These are phyloP conservation scores for Chalaropsis thielavioides DNA, from an alignment of 2,329 filamentous ascomycete genomes.

Conservation along the genomic window DNA sequence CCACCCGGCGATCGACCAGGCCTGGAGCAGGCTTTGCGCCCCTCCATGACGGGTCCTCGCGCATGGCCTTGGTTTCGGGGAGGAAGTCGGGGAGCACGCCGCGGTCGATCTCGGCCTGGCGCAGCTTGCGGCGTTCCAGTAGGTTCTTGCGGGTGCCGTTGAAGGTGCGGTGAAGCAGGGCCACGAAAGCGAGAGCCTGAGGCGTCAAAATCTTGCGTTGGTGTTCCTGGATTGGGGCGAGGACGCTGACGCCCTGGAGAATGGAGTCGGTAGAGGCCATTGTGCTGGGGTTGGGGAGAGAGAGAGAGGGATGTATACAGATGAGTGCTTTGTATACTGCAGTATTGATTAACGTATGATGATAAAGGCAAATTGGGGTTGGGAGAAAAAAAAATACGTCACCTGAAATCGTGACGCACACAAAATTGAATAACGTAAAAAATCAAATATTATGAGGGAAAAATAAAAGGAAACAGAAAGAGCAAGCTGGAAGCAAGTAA, in stretches of 20 bases:
- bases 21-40: conserved; percentile 84
- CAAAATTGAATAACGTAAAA: not conserved
- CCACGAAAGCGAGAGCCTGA: conserved; percentile 79
- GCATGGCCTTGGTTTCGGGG: conserved; percentile 87
- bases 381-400: not conserved
- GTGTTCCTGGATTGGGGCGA: conserved; percentile 60
- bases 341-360: not conserved
- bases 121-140: conserved; percentile 68
- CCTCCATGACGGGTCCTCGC: conserved; percentile 87
- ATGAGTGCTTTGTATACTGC: not conserved
- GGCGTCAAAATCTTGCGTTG: conserved; percentile 86
- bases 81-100: conserved; percentile 85
- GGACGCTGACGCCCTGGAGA: conserved; percentile 76
- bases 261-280: conserved; percentile 63
- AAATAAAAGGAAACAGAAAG: not conserved
- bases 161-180: conserved; percentile 89
- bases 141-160: conserved; percentile 77
- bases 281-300: not conserved
- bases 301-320: conserved; percentile 21
- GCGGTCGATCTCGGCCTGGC: conserved; percentile 86
- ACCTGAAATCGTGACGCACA: not conserved
- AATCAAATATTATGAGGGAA: not conserved
- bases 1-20: conserved; percentile 80
- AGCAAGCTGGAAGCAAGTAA: not conserved
- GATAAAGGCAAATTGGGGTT: not conserved